Base-by-base conservation (phyloP, 257 asterid genomes). In the Fraxinus americana region DNA sequence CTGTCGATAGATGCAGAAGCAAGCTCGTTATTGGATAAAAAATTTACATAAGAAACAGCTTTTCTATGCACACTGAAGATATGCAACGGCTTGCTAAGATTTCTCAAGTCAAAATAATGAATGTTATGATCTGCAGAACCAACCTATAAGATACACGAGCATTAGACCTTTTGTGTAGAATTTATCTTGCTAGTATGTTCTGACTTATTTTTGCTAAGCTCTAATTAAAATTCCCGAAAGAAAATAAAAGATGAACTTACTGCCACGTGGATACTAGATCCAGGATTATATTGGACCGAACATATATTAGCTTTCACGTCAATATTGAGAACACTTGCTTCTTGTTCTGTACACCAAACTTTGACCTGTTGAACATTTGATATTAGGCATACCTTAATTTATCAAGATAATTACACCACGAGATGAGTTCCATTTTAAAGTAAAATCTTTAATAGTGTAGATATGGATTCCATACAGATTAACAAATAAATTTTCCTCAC, bases 1-100 rank as follows among this genome's bases (percentile, higher is more conserved):
- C 93, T 91, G 87, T 93, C 96, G 0, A 96, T 93, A 75, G 98
- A 91, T 77, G 97, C 98, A 81, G 97, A 93, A 72, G 95, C 97
- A 75, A 93, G 95, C 75, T 91, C 97, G 54, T 76, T 79, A 82
- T 74, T 85, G 75, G 97, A 91, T 52, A 93, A 79, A 81, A 93
- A 89, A 48, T 93, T 93, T 66, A 93, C 98, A 79, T 90, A 90
- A 1, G 98, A 91, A 72, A 93, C 97, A 41, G 97, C 90, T 81
- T 93, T 93, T 79, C 92, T 82, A 77, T 93, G 96, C 70, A 94
- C 98, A 63, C 89, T 86, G 81, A 93, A 90, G 61, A 88, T 82
- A 73, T 89, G 82, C 73, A 91, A 75, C 35, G 95, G 96, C 78
- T 91, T 92, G 84, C 81, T 85, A 72, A 70, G 81, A 57, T 90